Conservation (phyloP, 2,329 filamentous ascomycete genomes). For the Aspergillus ibericus region DNA sequence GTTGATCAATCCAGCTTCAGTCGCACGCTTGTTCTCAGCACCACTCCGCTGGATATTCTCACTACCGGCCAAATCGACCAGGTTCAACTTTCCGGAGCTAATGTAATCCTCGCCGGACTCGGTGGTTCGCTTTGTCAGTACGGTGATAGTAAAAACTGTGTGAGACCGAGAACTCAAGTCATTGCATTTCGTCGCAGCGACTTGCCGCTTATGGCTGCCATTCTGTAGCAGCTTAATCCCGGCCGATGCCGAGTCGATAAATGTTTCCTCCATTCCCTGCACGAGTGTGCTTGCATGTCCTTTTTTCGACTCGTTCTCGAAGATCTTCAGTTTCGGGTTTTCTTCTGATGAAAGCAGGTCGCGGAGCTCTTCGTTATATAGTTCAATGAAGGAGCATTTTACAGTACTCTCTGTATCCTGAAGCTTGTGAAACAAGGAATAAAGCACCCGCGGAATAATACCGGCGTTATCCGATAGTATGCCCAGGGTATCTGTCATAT, state of each 20-base stretch:
- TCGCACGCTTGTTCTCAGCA: constrained; percentile 94
- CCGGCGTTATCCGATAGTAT: constrained; percentile 88
- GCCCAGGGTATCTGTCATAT: constrained; percentile 84
- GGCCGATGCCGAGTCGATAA: constrained; percentile 80
- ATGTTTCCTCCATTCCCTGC: constrained; percentile 95
- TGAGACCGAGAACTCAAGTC: constrained; percentile 96
- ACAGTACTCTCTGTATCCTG: constrained; percentile 83
- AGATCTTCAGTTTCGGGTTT: constrained; percentile 86
- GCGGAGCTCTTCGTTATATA: constrained; percentile 96
- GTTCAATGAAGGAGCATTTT: constrained; percentile 96
- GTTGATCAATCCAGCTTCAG: constrained; percentile 95
- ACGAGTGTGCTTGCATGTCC: constrained; percentile 80
- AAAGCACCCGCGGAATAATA: constrained; percentile 88
- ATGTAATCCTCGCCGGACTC: constrained; percentile 88
- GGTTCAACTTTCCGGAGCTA: constrained; percentile 87
- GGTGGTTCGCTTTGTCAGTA: constrained; percentile 77
- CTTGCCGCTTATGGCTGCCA: constrained; percentile 90
- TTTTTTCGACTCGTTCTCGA: constrained; percentile 74
- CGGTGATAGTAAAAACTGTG: constrained; percentile 94
- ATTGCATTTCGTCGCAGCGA: constrained; percentile 99
- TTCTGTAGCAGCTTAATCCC: constrained; percentile 86
- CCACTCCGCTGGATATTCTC: constrained; percentile 97
- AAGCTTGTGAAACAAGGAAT: constrained; percentile 82
- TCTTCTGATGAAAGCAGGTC: constrained; percentile 85
- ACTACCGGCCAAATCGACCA: constrained; percentile 94